Evolutionary conservation across 73 alveolate genomes (phyloP), one percentile per base, ranked within the genome.

Genomic region (Paramecium bursaria): DNA sequence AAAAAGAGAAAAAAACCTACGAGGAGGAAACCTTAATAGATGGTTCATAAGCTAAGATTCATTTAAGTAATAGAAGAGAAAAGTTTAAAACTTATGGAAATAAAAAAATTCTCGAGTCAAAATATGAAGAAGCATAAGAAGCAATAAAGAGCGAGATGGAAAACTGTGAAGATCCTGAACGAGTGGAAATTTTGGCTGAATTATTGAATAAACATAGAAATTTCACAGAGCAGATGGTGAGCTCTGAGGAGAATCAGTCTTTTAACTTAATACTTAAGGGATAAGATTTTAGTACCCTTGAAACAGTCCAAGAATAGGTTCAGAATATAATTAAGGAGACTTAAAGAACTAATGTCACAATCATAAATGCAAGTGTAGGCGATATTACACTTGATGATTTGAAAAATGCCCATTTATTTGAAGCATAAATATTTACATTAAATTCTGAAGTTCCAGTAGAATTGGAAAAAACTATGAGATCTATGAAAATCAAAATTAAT

Each of bases 251-350:
- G 7, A 87, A 50, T 21, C 33, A 75, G 48, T 75, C 75, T 48
- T 75, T 93, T 46, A 90, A 91, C 15, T 19, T 94, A 4, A 87
- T 94, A 9, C 52, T 94, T 10, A 94, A 94, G 74, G 98, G 97
- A 23, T 29, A 88, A 7, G 86, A 92, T 22, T 52, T 67, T 22
- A 97, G 98, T 19, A 90, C 88, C 15, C 86, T 92, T 26, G 98
- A 94, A 33, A 93, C 98, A 1, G 54, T 94, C 3, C 49, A 60
- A 15, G 31, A 87, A 48, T 91, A 90, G 60, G 75, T 90, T 6
- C 74, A 89, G 39, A 67, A 86, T 46, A 49, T 88, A 17, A 61
- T 51, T 3, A 51, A 51, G 23, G 87, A 50, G 48, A 61, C 77
- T 50, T 82, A 86, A 10, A 30, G 74, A 14, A 85, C 93, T 22